phyloP scores from a whole-genome alignment of 345 rosid species.

The Adansonia digitata region DNA sequence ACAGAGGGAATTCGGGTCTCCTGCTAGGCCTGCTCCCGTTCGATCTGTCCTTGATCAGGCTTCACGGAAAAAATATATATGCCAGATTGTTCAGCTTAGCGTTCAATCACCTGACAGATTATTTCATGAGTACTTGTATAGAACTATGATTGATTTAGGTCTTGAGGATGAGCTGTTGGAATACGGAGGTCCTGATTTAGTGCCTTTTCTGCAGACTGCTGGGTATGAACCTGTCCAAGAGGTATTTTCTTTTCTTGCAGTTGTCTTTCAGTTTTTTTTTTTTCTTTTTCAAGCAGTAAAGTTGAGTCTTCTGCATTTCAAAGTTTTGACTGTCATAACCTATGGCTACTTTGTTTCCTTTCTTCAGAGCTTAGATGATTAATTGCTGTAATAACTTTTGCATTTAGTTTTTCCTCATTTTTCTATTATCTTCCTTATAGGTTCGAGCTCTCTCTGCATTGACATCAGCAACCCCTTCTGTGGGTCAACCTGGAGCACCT shows the following conservation, averaged over 20 bases:
- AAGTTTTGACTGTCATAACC: neutral
- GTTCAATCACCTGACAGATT: conserved; percentile 85
- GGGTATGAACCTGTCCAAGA: conserved; percentile 62
- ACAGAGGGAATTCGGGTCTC: conserved; percentile 52
- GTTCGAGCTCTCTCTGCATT: conserved; percentile 45
- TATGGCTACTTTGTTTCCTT: neutral
- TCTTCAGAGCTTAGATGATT: conserved; percentile 1
- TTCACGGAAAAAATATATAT: conserved; percentile 65
- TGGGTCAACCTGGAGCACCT: conserved; percentile 53
- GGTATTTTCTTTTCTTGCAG: conserved; percentile 35
- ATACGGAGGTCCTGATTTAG: conserved; percentile 96
- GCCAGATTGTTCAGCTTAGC: conserved; percentile 95
- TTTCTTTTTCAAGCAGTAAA: conserved; percentile 6
- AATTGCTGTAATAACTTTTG: neutral
- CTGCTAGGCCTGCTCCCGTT: conserved; percentile 40
- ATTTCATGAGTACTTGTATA: conserved; percentile 83
- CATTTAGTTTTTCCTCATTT: neutral
- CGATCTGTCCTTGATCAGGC: conserved; percentile 59
- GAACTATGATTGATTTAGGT: conserved; percentile 78
- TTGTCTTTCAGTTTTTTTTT: conserved; percentile 10
- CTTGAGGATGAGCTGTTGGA: conserved; percentile 92
- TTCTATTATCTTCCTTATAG: conserved; percentile 31
- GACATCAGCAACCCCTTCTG: conserved; percentile 47
- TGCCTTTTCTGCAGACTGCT: conserved; percentile 86
- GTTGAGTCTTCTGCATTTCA: conserved; percentile 4